Base-by-base conservation (phyloP, 768 basidiomycete genomes). In the Leccinum olivaceopallidum region DNA sequence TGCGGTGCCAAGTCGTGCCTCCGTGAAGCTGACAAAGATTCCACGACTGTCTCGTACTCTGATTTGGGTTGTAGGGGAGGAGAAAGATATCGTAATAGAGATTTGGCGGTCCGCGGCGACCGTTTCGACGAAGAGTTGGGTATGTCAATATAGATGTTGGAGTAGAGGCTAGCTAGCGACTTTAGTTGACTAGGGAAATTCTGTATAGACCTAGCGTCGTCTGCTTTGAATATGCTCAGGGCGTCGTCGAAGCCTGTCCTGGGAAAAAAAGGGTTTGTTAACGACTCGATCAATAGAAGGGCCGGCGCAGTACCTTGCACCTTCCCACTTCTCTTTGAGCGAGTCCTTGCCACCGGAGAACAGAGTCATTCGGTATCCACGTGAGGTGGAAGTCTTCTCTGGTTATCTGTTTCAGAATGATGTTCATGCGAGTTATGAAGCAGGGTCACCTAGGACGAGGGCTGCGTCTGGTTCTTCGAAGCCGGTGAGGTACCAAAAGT, bases 401-500 rank as follows among this genome's bases (percentile, higher is more conserved):
- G 67, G 6, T 14, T 16, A 28, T 44, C 18, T 20, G 22, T 60
- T 61, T 67, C 26, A 57, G 60, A 42, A 39, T 10, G 39, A 39
- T 18, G 26, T 1, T 18, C 48, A 58, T 6, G 24, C 24, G 24
- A 28, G 7, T 12, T 14, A 4, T 34, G 60, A 5, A 52, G 59
- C 79, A 39, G 26, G 53, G 66, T 67, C 54, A 92, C 94, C 87
- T 51, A 99, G 80, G 42, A 98, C 80, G 48, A 98, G 78, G 1
- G 92, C 95, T 18, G 96, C 85, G 58, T 96, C 90, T 1, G 95
- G 92, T 71, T 98, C 96, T 59, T 94, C 86, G 68, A 97, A 97
- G 12, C 97, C 97, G 0, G 97, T 97, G 14, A 99, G 79, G 73
- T 99, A 98, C 90, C 90, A 94, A 72, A 95, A 92, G 74, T 96